phyloP scores from a whole-genome alignment of 2,329 filamentous ascomycete species.

The Claviceps pazoutovae region DNA sequence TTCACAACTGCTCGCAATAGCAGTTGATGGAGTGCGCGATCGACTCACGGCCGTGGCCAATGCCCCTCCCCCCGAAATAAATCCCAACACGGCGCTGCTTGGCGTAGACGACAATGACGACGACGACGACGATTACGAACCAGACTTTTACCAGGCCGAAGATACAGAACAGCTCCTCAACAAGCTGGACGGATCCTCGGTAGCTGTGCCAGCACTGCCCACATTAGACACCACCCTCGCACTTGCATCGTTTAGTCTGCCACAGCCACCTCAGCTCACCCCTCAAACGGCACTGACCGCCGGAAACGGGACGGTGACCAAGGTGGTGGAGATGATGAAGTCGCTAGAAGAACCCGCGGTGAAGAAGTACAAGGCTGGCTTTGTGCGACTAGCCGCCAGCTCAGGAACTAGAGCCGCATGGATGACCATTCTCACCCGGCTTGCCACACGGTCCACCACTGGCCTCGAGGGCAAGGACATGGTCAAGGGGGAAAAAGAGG shows the following conservation, averaged over 20 bases:
- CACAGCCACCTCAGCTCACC: slow-evolving; percentile 60
- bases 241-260: slow-evolving; percentile 68
- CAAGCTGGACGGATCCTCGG: slow-evolving; percentile 57
- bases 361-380: slow-evolving; percentile 54
- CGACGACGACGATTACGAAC: slow-evolving; percentile 80
- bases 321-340: slow-evolving; percentile 67
- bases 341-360: slow-evolving; percentile 52
- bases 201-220: slow-evolving; percentile 23
- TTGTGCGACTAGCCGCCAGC: slow-evolving; percentile 72
- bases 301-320: slow-evolving; percentile 58
- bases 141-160: slow-evolving; percentile 66
- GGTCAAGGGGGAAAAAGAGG: slow-evolving; percentile 48
- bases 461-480: slow-evolving; percentile 45
- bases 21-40: slow-evolving; percentile 49
- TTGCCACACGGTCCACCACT: slow-evolving; percentile 66
- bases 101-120: slow-evolving; percentile 75
- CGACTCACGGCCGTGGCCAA: slow-evolving; percentile 33
- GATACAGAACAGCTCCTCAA: slow-evolving; percentile 66
- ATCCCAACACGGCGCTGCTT: slow-evolving; percentile 44
- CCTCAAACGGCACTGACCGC: slow-evolving; percentile 58
- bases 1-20: slow-evolving; percentile 51
- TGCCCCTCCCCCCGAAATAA: slow-evolving; percentile 31
- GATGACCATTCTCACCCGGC: slow-evolving; percentile 72
- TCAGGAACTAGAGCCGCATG: slow-evolving; percentile 79
- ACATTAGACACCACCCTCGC: slow-evolving; percentile 32